These are phyloP conservation scores for Termitomyces sp. DNA, from an alignment of 768 basidiomycete species.

Conservation along the genomic window DNA sequence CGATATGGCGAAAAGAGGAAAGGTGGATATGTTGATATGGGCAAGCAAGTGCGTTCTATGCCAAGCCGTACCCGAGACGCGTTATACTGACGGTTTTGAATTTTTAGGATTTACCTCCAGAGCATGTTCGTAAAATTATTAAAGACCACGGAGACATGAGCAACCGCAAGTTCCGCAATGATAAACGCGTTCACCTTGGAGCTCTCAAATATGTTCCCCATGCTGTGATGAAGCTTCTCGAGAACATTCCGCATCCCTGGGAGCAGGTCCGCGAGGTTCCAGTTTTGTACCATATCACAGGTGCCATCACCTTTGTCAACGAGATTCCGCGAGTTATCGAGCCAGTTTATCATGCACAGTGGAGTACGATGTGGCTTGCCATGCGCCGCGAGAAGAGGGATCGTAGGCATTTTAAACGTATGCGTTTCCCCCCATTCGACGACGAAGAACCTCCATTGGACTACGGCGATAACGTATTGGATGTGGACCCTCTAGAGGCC, in stretches of 20 bases:
- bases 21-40: slow-evolving; percentile 87
- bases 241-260: slow-evolving; percentile 98
- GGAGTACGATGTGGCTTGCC: slow-evolving; percentile 99
- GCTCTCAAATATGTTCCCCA: slow-evolving; percentile 98
- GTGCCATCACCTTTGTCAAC: slow-evolving; percentile 99
- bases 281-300: slow-evolving; percentile 97
- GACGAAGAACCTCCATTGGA: slow-evolving; percentile 99
- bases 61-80: slow-evolving; percentile 3
- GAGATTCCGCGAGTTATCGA: slow-evolving; percentile 96
- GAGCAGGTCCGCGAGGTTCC: slow-evolving; percentile 99
- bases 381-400: slow-evolving; percentile 99
- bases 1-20: slow-evolving; percentile 89
- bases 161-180: slow-evolving; percentile 97
- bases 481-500: slow-evolving; percentile 95
- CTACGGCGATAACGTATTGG: slow-evolving; percentile 97
- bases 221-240: slow-evolving; percentile 97
- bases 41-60: slow-evolving; percentile 68
- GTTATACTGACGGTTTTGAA: slow-evolving; percentile 11
- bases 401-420: slow-evolving; percentile 97
- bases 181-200: slow-evolving; percentile 98
- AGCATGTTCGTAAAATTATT: slow-evolving; percentile 98
- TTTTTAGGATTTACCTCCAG: slow-evolving; percentile 86
- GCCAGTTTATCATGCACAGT: slow-evolving; percentile 97
- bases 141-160: slow-evolving; percentile 99
- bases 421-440: slow-evolving; percentile 99